phyloP scores from a whole-genome alignment of 2,329 filamentous ascomycete species.

The Talaromyces amestolkiae region DNA sequence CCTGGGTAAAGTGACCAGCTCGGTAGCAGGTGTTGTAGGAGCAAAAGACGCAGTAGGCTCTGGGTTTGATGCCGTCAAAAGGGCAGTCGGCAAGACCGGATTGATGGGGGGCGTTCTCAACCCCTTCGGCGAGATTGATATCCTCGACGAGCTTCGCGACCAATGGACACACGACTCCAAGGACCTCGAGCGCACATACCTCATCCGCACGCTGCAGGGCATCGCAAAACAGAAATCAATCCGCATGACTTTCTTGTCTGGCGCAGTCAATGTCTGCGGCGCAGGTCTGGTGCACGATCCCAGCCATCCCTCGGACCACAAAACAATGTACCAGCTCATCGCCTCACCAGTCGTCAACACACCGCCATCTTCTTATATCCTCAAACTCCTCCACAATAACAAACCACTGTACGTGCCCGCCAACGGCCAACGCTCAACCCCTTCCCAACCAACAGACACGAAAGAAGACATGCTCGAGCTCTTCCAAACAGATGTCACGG shows the following conservation, averaged over 20 bases:
- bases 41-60: slow-evolving; percentile 89
- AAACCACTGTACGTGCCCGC: slow-evolving; percentile 85
- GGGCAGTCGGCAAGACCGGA: slow-evolving; percentile 90
- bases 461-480: slow-evolving; percentile 99
- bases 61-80: slow-evolving; percentile 93
- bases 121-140: slow-evolving; percentile 93
- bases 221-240: slow-evolving; percentile 94
- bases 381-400: slow-evolving; percentile 94
- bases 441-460: slow-evolving; percentile 73
- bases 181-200: slow-evolving; percentile 92
- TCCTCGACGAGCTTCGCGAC: slow-evolving; percentile 90
- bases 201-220: slow-evolving; percentile 91
- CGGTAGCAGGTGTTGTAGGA: slow-evolving; percentile 90
- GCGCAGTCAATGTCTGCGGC: slow-evolving; percentile 83
- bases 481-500: slow-evolving; percentile 89
- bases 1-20: slow-evolving; percentile 90
- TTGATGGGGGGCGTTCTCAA: slow-evolving; percentile 94
- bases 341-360: slow-evolving; percentile 88
- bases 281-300: slow-evolving; percentile 95
- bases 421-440: slow-evolving; percentile 72
- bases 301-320: slow-evolving; percentile 85
- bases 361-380: slow-evolving; percentile 77
- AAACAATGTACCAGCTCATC: slow-evolving; percentile 99
- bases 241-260: slow-evolving; percentile 94
- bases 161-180: slow-evolving; percentile 99